phyloP scores from a whole-genome alignment of 2,329 filamentous ascomycete species.

The Venturia asperata region DNA sequence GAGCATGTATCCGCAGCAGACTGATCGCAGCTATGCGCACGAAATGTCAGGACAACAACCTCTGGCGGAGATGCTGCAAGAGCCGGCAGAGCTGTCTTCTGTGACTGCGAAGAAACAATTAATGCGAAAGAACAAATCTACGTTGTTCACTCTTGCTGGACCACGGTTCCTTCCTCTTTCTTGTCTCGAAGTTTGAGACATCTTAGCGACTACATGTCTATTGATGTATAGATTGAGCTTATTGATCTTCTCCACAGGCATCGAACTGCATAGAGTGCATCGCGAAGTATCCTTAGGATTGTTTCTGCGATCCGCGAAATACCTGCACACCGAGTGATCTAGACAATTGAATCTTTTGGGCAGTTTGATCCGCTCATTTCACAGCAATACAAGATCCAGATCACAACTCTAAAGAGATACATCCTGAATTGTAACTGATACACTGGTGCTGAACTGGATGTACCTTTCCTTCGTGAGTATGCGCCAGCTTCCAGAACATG shows the following conservation, averaged over 20 bases:
- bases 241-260: not conserved
- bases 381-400: too few species aligned
- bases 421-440: too few species aligned
- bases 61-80: constrained; percentile 7
- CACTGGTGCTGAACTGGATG: too few species aligned
- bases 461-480: not conserved
- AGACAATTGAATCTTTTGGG: too few species aligned
- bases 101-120: not conserved
- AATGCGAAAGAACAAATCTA: not conserved
- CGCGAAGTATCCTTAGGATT: not conserved
- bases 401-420: too few species aligned
- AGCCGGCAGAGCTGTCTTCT: constrained; percentile 1
- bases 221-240: not conserved
- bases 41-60: not conserved
- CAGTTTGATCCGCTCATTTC: too few species aligned
- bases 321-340: too few species aligned
- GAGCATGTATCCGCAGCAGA: not conserved
- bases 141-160: not conserved
- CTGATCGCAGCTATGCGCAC: not conserved
- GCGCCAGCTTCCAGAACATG: not conserved
- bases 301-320: too few species aligned
- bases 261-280: not conserved
- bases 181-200: constrained; percentile 1
- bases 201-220: not conserved
- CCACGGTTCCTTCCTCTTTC: not conserved